Conservation (phyloP, 148 eudicot species). For the Beta vulgaris region DNA sequence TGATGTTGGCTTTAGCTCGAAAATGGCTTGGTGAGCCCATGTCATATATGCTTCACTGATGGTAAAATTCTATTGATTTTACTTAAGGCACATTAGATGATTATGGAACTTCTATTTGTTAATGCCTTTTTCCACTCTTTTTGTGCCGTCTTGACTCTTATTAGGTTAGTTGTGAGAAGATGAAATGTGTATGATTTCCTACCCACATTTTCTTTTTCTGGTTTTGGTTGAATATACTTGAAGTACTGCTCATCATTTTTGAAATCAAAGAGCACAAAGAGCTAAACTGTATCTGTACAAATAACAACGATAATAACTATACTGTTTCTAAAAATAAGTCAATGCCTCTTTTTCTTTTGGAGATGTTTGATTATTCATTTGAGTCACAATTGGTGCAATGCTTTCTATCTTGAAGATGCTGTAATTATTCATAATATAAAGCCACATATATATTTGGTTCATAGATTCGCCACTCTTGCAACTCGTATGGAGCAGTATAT, state of each 20-base stretch:
- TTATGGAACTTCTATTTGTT: conserved; percentile 3
- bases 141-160: neutral
- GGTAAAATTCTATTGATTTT: neutral
- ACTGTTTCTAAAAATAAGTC: neutral
- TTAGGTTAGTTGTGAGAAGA: neutral
- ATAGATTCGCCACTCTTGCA: conserved; percentile 90
- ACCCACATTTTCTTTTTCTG: neutral
- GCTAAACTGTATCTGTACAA: neutral
- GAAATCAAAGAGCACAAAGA: neutral
- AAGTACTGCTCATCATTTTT: neutral
- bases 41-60: neutral
- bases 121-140: neutral
- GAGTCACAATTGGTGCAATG: too few species aligned
- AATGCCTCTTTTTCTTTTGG: neutral
- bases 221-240: neutral
- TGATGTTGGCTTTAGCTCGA: conserved; percentile 1
- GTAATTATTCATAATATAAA: neutral
- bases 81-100: neutral
- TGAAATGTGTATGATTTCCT: neutral
- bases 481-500: conserved; percentile 99
- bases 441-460: conserved; percentile 4
- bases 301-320: neutral
- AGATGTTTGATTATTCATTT: neutral
- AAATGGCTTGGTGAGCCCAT: neutral
- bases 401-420: neutral